A percentile compares a stretch with the other conserved stretches of the same genome.
These are phyloP conservation scores for Celoporthe dispersa DNA, from an alignment of 2,329 filamentous ascomycete genomes.

Conservation along the genomic window DNA sequence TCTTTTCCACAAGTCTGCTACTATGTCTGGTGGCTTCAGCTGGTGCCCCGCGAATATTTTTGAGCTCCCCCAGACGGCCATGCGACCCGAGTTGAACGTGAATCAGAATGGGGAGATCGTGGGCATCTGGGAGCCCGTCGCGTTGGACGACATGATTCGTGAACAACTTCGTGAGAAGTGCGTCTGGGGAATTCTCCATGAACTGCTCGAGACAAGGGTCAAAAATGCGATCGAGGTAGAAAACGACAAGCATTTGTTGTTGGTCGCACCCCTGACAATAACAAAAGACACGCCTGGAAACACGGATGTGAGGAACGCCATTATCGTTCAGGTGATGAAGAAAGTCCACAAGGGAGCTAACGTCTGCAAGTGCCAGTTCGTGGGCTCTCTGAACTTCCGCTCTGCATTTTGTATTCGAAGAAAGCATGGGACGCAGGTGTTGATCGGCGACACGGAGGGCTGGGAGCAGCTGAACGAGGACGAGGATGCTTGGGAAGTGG, in stretches of 20 bases:
- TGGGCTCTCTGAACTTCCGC: slow-evolving; percentile 7
- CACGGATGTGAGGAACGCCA: too few relatives aligned
- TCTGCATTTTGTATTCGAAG: background rate
- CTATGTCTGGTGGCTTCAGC: slow-evolving; percentile 14
- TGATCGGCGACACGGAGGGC: too few relatives aligned
- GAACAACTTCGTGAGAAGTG: slow-evolving; percentile 6
- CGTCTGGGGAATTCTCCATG: background rate
- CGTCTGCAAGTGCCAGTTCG: slow-evolving; percentile 9
- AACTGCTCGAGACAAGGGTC: slow-evolving; percentile 5
- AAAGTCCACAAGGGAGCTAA: too few relatives aligned
- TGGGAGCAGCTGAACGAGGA: too few relatives aligned
- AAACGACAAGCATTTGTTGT: too few relatives aligned
- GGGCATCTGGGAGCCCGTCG: slow-evolving; percentile 3
- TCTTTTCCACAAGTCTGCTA: slow-evolving; percentile 17
- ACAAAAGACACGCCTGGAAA: background rate
- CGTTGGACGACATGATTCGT: background rate
- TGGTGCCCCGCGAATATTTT: slow-evolving; percentile 15
- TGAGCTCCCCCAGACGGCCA: slow-evolving; percentile 4
- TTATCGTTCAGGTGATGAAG: too few relatives aligned
- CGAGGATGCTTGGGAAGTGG: too few relatives aligned
- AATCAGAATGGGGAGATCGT: slow-evolving; percentile 6
- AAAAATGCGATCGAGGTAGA: too few relatives aligned
- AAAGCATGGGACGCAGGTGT: too few relatives aligned
- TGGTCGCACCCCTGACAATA: too few relatives aligned
- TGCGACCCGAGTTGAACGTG: background rate